phyloP scores from a whole-genome alignment of 2,329 filamentous ascomycete species.

The Fusarium sp. region DNA sequence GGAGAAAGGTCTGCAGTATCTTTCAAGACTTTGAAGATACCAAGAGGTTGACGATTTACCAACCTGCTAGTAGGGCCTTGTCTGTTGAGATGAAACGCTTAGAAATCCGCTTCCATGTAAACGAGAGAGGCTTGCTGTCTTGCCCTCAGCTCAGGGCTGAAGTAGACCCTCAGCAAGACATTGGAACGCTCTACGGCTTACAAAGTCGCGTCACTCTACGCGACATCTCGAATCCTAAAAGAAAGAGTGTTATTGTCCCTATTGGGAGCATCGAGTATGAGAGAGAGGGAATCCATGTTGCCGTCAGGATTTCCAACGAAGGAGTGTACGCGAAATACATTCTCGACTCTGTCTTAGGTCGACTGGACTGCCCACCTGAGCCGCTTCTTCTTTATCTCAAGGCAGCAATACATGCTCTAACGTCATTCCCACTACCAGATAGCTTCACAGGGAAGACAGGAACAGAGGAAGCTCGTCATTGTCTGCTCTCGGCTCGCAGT shows the following conservation, averaged over 20 bases:
- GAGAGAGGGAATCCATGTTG: slow-evolving; percentile 59
- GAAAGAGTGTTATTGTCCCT: slow-evolving; percentile 68
- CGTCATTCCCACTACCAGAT: slow-evolving; percentile 70
- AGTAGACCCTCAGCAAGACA: slow-evolving; percentile 69
- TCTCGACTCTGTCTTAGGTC: slow-evolving; percentile 67
- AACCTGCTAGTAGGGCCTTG: slow-evolving; percentile 55
- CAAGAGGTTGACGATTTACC: slow-evolving; percentile 48
- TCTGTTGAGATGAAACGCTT: slow-evolving; percentile 65
- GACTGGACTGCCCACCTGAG: slow-evolving; percentile 70
- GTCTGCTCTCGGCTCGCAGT: slow-evolving; percentile 55
- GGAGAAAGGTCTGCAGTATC: slow-evolving; percentile 53
- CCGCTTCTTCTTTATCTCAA: slow-evolving; percentile 67
- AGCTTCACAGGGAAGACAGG: slow-evolving; percentile 70
- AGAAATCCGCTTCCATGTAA: slow-evolving; percentile 68
- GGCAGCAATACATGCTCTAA: slow-evolving; percentile 71
- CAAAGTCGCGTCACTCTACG: slow-evolving; percentile 22
- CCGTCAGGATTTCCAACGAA: slow-evolving; percentile 47
- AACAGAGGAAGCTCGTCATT: slow-evolving; percentile 68
- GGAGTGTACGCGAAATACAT: slow-evolving; percentile 63
- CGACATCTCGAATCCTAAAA: slow-evolving; percentile 54
- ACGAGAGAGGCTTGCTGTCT: slow-evolving; percentile 56
- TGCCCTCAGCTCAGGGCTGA: slow-evolving; percentile 64
- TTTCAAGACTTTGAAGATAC: slow-evolving; percentile 59
- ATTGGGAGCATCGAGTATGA: slow-evolving; percentile 55
- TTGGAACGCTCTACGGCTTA: slow-evolving; percentile 57